Conservation (phyloP, 306 rosid genomes). For the Echinosophora koreensis region DNA sequence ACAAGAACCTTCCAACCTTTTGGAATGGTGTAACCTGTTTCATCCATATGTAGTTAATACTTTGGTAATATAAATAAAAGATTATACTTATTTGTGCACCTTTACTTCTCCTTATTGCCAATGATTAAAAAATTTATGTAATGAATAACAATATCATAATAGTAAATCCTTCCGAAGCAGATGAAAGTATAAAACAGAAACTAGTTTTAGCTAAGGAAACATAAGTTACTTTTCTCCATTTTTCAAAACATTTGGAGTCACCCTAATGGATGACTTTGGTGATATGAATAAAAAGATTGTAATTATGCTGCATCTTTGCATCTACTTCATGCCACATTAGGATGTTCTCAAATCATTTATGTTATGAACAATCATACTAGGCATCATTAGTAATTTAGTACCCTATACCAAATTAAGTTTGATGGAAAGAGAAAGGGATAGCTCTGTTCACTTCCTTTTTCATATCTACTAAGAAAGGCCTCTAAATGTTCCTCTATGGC, state of each 20-base stretch:
- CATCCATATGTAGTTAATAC: too few species aligned
- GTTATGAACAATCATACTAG: too few species aligned
- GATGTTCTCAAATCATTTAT: too few species aligned
- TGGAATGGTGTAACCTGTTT: too few species aligned
- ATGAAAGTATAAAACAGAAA: too few species aligned
- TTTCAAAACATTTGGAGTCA: conserved; percentile 33
- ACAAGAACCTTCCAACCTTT: too few species aligned
- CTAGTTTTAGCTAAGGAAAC: background rate
- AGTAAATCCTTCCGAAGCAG: background rate
- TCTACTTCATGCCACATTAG: background rate
- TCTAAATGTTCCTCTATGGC: too few species aligned
- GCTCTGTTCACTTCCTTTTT: background rate
- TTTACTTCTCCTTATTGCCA: background rate
- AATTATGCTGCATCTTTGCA: background rate
- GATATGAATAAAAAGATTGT: conserved; percentile 5
- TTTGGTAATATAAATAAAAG: background rate
- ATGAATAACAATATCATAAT: conserved; percentile 1
- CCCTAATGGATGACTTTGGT: background rate
- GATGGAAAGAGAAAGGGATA: background rate
- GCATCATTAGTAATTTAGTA: too few species aligned
- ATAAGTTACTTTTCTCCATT: conserved; percentile 7
- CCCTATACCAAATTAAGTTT: conserved; percentile 18
- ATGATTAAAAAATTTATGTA: background rate
- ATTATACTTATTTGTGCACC: background rate
- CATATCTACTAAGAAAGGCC: conserved; percentile 1